phyloP scores from a whole-genome alignment of 1,284 basidiomycete genomes.

The Bjerkandera adusta region DNA sequence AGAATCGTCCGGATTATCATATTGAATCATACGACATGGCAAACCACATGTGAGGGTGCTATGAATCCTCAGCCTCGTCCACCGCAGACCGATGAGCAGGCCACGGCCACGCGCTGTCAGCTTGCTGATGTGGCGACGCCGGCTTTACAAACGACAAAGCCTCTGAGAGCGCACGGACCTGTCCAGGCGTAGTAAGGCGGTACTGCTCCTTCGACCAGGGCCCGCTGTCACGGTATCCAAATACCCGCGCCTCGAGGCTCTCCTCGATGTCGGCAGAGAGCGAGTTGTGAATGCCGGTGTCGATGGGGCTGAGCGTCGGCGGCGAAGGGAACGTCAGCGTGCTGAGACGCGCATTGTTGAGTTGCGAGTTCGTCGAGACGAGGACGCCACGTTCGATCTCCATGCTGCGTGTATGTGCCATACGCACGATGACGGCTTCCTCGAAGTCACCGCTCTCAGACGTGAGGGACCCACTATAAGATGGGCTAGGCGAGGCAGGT shows the following conservation, averaged over 20 bases:
- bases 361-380: constrained; percentile 8
- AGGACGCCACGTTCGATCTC: constrained; percentile 17
- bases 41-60: too few species aligned
- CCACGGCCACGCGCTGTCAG: constrained; percentile 11
- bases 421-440: constrained; percentile 14
- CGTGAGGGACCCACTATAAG: constrained; percentile 2
- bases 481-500: constrained; percentile 5
- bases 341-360: too few species aligned
- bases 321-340: constrained; percentile 11
- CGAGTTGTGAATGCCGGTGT: constrained; percentile 9
- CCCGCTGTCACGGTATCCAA: constrained; percentile 14
- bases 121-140: constrained; percentile 3
- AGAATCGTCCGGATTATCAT: too few species aligned
- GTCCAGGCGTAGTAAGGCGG: constrained; percentile 14
- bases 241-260: constrained; percentile 15
- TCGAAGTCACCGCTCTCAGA: constrained; percentile 5
- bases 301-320: constrained; percentile 18
- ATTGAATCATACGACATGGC: too few species aligned
- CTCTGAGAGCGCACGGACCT: constrained; percentile 16
- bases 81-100: constrained; percentile 10
- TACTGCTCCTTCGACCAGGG: constrained; percentile 17
- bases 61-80: too few species aligned
- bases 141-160: constrained; percentile 8
- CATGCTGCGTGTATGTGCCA: constrained; percentile 16
- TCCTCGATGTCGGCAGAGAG: constrained; percentile 17